Evolutionary conservation across 2,329 filamentous ascomycete genomes (phyloP), one percentile per base, ranked within the genome.

Genomic region (Cyclaneusma minus): DNA sequence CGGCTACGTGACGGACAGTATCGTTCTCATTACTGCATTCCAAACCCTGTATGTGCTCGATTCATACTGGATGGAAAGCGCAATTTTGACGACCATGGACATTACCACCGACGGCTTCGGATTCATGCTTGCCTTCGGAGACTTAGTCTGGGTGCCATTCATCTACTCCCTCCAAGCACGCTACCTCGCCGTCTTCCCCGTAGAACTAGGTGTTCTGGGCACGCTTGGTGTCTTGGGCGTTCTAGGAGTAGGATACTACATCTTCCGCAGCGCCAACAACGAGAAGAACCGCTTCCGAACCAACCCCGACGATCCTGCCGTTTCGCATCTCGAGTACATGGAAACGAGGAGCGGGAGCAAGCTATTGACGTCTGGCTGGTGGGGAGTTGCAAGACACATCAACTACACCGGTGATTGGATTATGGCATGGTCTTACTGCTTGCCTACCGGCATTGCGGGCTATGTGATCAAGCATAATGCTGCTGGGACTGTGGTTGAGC

Each of bases 381-480:
- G 87, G 87, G 87, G 87, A 22, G 61, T 70, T 13, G 79, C 85
- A 1, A 71, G 87, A 21, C 87, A 95, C 54, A 87, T 94, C 62
- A 95, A 94, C 58, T 94, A 95, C 54, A 55, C 92, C 1, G 87
- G 85, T 27, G 87, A 95, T 56, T 94, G 85, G 85, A 63, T 89
- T 38, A 85, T 92, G 69, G 70, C 77, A 6, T 94, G 83, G 82
- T 72, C 83, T 0, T 94, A 89, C 54, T 82, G 73, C 37, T 61
- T 94, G 22, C 85, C 87, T 1, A 93, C 85, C 1, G 80, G 81
- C 1, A 50, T 91, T 32, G 78, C 84, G 0, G 85, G 85, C 8
- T 93, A 87, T 49, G 58, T 74, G 21, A 72, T 92, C 26, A 53
- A 63, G 22, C 58, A 62, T 25, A 63, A 69, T 50, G 47, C 53